Conservation (phyloP, 805 yeast genomes). For the Ascoidea asiatica region DNA sequence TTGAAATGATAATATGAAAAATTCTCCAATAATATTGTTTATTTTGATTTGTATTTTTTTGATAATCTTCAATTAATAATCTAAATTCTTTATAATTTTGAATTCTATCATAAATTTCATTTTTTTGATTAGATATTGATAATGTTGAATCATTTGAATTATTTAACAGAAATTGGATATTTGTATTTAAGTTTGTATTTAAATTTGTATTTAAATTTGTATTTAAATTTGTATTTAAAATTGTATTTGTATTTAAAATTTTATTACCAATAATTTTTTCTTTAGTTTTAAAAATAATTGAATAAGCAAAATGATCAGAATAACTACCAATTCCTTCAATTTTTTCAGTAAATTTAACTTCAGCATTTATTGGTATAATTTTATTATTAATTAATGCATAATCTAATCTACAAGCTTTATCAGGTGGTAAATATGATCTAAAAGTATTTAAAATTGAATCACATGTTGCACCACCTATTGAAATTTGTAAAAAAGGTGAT, state of each 20-base stretch:
- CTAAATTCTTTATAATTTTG: conserved; percentile 35
- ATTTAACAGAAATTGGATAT: background rate
- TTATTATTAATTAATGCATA: conserved; percentile 67
- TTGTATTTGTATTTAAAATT: conserved; percentile 3
- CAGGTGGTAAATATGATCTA: conserved; percentile 38
- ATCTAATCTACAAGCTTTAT: conserved; percentile 81
- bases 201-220: conserved; percentile 2
- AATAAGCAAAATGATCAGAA: conserved; percentile 88
- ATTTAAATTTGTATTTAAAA: conserved; percentile 1
- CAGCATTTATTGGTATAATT: conserved; percentile 37
- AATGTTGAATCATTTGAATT: background rate
- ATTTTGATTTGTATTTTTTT: conserved; percentile 44
- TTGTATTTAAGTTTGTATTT: conserved; percentile 3
- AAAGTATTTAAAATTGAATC: conserved; percentile 82
- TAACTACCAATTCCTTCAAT: conserved; percentile 60
- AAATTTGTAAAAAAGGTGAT: conserved; percentile 49
- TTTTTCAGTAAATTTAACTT: conserved; percentile 60
- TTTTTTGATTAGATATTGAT: conserved; percentile 8
- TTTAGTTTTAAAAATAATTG: conserved; percentile 25
- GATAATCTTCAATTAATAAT: conserved; percentile 30
- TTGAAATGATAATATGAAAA: conserved; percentile 45
- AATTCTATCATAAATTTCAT: conserved; percentile 6
- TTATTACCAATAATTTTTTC: conserved; percentile 5
- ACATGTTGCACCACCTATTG: conserved; percentile 75
- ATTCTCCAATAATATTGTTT: conserved; percentile 39